Evolutionary conservation across 2,329 filamentous ascomycete genomes (phyloP).

Genomic region (Cercospora canescens): DNA sequence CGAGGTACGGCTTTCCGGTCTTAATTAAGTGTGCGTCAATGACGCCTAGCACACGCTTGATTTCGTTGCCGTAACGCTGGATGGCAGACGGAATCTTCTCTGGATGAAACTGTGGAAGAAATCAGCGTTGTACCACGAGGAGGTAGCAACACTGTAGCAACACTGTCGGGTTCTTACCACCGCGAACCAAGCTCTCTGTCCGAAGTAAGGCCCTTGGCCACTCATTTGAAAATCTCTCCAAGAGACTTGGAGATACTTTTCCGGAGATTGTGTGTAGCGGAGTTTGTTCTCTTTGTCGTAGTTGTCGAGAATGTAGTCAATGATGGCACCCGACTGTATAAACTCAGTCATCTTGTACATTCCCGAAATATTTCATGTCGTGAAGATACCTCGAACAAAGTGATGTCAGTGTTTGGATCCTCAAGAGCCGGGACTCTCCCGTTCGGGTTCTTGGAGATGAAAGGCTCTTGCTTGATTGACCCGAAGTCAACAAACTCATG

Average conservation of each 20-base stretch:
- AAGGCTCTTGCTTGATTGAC: conserved; percentile 44
- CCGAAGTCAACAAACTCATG: conserved; percentile 39
- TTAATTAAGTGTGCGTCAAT: conserved; percentile 42
- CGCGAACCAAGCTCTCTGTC: conserved; percentile 48
- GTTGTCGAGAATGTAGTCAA: conserved; percentile 32
- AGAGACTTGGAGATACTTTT: conserved; percentile 30
- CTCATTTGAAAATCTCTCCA: conserved; percentile 36
- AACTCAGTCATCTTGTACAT: neutral
- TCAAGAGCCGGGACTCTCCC: conserved; percentile 45
- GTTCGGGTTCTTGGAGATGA: conserved; percentile 44
- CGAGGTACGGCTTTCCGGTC: conserved; percentile 40
- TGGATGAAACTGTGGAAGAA: conserved; percentile 17
- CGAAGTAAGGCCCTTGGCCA: conserved; percentile 40
- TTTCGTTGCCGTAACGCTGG: conserved; percentile 48
- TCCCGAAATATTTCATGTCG: neutral
- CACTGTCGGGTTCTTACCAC: conserved; percentile 36
- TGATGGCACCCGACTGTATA: conserved; percentile 27
- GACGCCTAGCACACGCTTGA: conserved; percentile 47
- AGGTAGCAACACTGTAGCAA: too few species aligned
- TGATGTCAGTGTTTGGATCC: conserved; percentile 47
- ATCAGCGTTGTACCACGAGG: too few species aligned
- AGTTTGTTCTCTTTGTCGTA: conserved; percentile 36
- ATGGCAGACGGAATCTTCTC: conserved; percentile 40
- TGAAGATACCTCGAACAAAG: conserved; percentile 36
- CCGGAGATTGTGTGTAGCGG: conserved; percentile 24